phyloP scores from a whole-genome alignment of 1,139 yeast genomes.

The Protomyces inundatus region DNA sequence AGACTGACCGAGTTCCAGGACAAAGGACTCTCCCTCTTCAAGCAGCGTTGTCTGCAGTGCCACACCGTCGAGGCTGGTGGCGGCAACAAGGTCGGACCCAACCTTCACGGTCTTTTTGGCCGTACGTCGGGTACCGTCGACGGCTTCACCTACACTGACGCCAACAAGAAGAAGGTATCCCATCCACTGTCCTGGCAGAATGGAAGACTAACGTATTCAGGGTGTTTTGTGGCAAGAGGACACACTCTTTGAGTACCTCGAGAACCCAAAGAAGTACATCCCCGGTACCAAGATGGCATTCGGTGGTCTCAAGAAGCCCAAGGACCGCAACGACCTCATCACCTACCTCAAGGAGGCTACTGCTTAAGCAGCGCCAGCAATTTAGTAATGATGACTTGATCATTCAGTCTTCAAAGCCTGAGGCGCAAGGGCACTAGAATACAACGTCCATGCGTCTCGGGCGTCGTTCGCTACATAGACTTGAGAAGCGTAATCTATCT shows the following conservation, averaged over 20 bases:
- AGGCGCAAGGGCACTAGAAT: neutral
- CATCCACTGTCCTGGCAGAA: neutral
- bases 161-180: slow-evolving; percentile 76
- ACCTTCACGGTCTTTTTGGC: slow-evolving; percentile 84
- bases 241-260: slow-evolving; percentile 88
- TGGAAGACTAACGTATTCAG: neutral
- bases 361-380: slow-evolving; percentile 1
- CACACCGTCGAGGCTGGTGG: slow-evolving; percentile 96
- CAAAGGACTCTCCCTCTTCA: slow-evolving; percentile 96
- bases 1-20: neutral
- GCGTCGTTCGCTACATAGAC: too few relatives aligned
- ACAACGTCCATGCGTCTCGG: neutral
- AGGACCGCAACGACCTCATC: slow-evolving; percentile 95
- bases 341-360: slow-evolving; percentile 44
- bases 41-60: slow-evolving; percentile 98
- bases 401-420: neutral
- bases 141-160: slow-evolving; percentile 95
- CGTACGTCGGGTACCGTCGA: slow-evolving; percentile 87
- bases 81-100: slow-evolving; percentile 98
- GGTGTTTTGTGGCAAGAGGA: slow-evolving; percentile 85
- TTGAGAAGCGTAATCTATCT: neutral
- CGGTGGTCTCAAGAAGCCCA: slow-evolving; percentile 98
- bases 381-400: neutral
- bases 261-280: slow-evolving; percentile 99
- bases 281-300: slow-evolving; percentile 99